Conservation (phyloP, 2,329 filamentous ascomycete genomes). For the Septoria linicola region DNA sequence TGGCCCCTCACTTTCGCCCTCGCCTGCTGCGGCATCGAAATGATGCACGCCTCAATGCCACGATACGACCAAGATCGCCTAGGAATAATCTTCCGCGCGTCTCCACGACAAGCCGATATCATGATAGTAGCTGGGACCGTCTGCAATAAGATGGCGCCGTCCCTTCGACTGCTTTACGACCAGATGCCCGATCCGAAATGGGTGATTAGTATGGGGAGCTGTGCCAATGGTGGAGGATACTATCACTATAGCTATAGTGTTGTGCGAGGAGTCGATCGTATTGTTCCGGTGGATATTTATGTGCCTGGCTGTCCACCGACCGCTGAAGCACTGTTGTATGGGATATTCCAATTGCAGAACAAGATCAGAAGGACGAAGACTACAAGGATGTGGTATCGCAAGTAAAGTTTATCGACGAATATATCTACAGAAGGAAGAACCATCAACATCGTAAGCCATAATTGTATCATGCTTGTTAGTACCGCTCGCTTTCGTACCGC, state of each 20-base stretch:
- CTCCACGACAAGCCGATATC: slow-evolving; percentile 82
- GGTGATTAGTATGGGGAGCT: slow-evolving; percentile 81
- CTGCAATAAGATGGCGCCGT: slow-evolving; percentile 92
- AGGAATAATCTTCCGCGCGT: slow-evolving; percentile 87
- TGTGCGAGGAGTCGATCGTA: slow-evolving; percentile 70
- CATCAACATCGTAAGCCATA: too few species aligned
- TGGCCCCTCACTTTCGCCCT: slow-evolving; percentile 90
- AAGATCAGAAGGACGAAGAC: slow-evolving; percentile 65
- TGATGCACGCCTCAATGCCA: slow-evolving; percentile 88
- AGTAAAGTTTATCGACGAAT: too few species aligned
- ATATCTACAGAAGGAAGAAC: too few species aligned
- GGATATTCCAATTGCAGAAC: slow-evolving; percentile 73
- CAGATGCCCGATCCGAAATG: slow-evolving; percentile 89
- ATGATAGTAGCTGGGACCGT: slow-evolving; percentile 95
- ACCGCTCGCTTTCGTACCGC: too few species aligned
- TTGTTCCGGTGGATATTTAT: slow-evolving; percentile 78
- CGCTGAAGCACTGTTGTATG: slow-evolving; percentile 54
- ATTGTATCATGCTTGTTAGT: too few species aligned
- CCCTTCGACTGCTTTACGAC: slow-evolving; percentile 83
- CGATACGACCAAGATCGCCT: slow-evolving; percentile 87
- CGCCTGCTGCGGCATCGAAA: slow-evolving; percentile 85
- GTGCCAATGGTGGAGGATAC: slow-evolving; percentile 79
- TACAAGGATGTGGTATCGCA: slow-evolving; percentile 57
- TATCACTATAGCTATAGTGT: slow-evolving; percentile 82
- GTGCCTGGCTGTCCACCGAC: slow-evolving; percentile 68